A percentile compares a stretch with the other conserved stretches of the same genome.
Evolutionary conservation across 768 basidiomycete species (phyloP).

Genomic region (Tephrocybe sp.): DNA sequence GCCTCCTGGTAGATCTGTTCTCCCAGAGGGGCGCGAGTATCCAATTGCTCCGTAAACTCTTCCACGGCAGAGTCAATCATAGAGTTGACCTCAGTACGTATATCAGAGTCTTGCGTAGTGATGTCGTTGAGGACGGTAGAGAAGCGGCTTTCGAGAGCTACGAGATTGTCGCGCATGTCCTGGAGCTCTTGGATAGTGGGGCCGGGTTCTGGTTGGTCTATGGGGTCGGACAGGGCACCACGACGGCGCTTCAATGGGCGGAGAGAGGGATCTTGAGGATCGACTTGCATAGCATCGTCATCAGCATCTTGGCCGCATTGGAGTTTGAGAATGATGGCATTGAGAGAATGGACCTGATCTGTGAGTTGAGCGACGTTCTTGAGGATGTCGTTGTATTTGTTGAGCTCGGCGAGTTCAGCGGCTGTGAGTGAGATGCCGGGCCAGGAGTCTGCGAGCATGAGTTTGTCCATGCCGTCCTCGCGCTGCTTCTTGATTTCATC

Average conservation of each 20-base stretch:
- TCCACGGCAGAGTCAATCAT: conserved; percentile 19
- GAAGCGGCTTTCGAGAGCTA: conserved; percentile 16
- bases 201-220: neutral
- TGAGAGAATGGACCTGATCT: conserved; percentile 21
- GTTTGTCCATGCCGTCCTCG: conserved; percentile 12
- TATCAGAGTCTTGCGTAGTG: conserved; percentile 16
- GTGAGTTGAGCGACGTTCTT: conserved; percentile 21
- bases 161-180: conserved; percentile 17
- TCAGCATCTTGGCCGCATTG: conserved; percentile 6
- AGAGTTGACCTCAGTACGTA: conserved; percentile 19
- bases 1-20: conserved; percentile 1
- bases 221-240: conserved; percentile 11
- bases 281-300: conserved; percentile 12
- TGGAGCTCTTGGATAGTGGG: conserved; percentile 14
- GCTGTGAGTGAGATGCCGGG: conserved; percentile 23
- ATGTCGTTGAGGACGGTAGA: conserved; percentile 22
- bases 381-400: conserved; percentile 20
- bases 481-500: conserved; percentile 20
- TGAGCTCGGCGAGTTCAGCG: conserved; percentile 16
- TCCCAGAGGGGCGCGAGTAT: neutral
- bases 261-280: conserved; percentile 7
- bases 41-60: conserved; percentile 8
- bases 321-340: conserved; percentile 16
- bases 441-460: conserved; percentile 28
- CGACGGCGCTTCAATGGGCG: conserved; percentile 30